Evolutionary conservation across 805 yeast species (phyloP), one percentile per base, ranked within the genome.

Genomic region (Sugiyamaella qingdaonensis): DNA sequence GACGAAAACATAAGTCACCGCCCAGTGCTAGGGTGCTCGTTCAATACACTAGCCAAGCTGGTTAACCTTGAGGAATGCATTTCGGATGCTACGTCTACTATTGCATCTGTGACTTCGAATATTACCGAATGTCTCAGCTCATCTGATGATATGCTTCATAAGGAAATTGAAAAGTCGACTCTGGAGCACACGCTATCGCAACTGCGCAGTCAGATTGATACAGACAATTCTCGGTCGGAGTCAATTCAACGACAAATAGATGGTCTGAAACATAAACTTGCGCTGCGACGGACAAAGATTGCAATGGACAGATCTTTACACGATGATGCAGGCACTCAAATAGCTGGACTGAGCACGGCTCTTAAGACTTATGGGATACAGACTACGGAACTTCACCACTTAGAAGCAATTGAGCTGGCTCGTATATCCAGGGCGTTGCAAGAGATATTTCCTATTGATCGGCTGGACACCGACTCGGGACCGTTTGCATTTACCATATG

Each of bases 401-500:
- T 39, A 3, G 19, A 39, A 39, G 21, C 13, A 14, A 14, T 16
- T 1, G 61, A 62, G 35, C 66, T 58, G 35, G 55, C 63, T 16
- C 58, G 74, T 18, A 60, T 71, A 4, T 67, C 68, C 10, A 37
- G 43, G 13, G 56, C 56, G 24, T 54, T 71, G 39, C 59, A 59
- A 39, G 56, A 52, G 11, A 56, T 60, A 21, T 66, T 64, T 52
- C 65, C 61, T 42, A 58, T 54, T 16, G 50, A 52, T 7, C 54
- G 58, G 13, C 49, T 54, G 5, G 48, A 50, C 21, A 19, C 18
- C 53, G 53, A 11, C 52, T 45, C 8, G 52, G 58, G 34, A 61
- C 37, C 56, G 10, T 55, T 63, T 29, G 58, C 55, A 16, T 71
- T 70, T 57, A 60, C 71, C 14, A 70, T 72, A n/a, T 61, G 72